Evolutionary conservation across 2,329 filamentous ascomycete species (phyloP).

Genomic region (Alternaria gaisen): DNA sequence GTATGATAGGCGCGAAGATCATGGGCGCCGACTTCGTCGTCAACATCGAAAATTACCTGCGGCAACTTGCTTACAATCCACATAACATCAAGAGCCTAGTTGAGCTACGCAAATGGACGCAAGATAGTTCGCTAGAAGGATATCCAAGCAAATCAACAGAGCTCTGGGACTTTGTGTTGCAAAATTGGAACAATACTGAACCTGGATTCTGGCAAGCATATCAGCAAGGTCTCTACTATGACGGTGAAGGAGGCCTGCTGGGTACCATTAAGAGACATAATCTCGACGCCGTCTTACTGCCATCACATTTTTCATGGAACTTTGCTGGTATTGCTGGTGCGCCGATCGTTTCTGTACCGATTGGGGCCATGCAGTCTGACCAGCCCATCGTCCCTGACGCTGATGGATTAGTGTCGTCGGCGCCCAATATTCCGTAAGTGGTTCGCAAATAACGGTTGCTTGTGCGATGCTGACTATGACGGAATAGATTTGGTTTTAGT

Average conservation of each 20-base stretch:
- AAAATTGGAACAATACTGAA: background rate
- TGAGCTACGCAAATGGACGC: background rate
- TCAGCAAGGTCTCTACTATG: background rate
- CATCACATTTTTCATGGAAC: background rate
- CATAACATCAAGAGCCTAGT: constrained; percentile 21
- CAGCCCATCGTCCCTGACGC: background rate
- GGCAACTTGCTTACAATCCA: constrained; percentile 64
- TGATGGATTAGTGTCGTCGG: background rate
- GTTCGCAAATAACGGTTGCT: background rate
- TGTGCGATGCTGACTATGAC: background rate
- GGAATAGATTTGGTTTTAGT: background rate
- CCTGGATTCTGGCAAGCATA: background rate
- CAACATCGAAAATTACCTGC: constrained; percentile 70
- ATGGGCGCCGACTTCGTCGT: constrained; percentile 76
- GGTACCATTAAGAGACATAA: background rate
- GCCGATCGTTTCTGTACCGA: background rate
- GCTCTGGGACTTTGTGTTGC: background rate
- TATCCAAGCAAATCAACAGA: background rate
- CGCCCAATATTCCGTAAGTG: background rate
- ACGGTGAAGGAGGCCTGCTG: background rate
- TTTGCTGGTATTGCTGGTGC: background rate
- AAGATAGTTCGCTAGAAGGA: background rate
- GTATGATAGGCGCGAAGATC: constrained; percentile 68
- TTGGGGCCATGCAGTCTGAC: background rate
- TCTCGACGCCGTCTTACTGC: background rate